These are phyloP conservation scores for Epipyxis sp. DNA, from an alignment of 108 stramenopile genomes.

Conservation along the genomic window DNA sequence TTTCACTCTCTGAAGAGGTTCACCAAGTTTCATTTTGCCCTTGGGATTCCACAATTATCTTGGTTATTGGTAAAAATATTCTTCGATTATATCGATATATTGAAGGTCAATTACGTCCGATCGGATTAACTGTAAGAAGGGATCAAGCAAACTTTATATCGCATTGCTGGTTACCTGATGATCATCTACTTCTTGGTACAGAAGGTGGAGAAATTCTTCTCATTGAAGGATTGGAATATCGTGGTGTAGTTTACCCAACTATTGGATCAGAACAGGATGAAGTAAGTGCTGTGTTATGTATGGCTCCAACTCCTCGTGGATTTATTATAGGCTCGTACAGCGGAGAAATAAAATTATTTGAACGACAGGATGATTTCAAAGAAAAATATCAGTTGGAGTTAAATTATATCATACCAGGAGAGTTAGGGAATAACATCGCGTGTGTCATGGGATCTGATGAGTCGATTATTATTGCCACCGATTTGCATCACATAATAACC, in stretches of 20 bases:
- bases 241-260: constrained; percentile 39
- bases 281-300: background rate
- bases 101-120: constrained; percentile 47
- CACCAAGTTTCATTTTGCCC: constrained; percentile 54
- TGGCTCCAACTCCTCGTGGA: background rate
- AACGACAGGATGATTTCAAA: constrained; percentile 17
- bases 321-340: background rate
- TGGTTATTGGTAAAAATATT: constrained; percentile 54
- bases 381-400: background rate
- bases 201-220: constrained; percentile 54
- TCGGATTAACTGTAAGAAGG: constrained; percentile 41
- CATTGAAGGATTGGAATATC: constrained; percentile 53
- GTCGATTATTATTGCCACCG: background rate
- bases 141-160: constrained; percentile 51
- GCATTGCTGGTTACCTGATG: constrained; percentile 59
- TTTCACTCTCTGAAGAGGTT: constrained; percentile 37
- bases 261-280: constrained; percentile 35
- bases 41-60: constrained; percentile 48
- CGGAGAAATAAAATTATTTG: constrained; percentile 1
- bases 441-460: background rate
- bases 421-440: constrained; percentile 1
- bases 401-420: constrained; percentile 21
- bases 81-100: constrained; percentile 53
- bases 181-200: constrained; percentile 53
- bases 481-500: constrained; percentile 39